phyloP scores from a whole-genome alignment of 352 stramenopile genomes.

The Globisporangium recalcitrans region DNA sequence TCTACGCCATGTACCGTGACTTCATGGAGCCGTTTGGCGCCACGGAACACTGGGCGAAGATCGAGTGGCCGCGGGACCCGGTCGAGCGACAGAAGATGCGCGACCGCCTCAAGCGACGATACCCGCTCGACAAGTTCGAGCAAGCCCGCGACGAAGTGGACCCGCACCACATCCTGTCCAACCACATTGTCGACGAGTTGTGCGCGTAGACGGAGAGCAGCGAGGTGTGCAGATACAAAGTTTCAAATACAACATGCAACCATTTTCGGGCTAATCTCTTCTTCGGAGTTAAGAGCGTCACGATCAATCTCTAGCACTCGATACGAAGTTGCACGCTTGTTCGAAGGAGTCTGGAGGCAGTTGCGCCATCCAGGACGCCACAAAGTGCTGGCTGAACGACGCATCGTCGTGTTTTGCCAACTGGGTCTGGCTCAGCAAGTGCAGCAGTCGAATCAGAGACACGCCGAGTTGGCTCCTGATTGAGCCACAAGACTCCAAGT shows the following conservation, averaged over 20 bases:
- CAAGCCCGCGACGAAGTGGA: conserved; percentile 85
- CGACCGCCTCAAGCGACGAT: conserved; percentile 68
- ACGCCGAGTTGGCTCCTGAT: conserved; percentile 28
- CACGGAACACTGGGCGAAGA: conserved; percentile 96
- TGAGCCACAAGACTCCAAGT: conserved; percentile 2
- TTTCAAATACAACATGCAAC: background rate
- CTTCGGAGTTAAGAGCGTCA: background rate
- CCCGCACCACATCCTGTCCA: conserved; percentile 91
- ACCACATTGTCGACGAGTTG: conserved; percentile 84
- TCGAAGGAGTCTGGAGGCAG: conserved; percentile 21
- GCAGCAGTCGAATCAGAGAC: conserved; percentile 28
- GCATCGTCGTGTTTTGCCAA: conserved; percentile 9
- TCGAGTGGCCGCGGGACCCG: conserved; percentile 81
- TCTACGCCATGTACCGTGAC: conserved; percentile 86
- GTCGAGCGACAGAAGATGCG: conserved; percentile 48
- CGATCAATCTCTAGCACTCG: background rate
- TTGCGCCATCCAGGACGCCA: conserved; percentile 31
- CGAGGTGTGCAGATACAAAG: background rate
- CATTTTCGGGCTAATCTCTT: background rate
- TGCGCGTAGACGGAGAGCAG: conserved; percentile 24
- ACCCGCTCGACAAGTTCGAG: conserved; percentile 90
- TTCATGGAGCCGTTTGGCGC: conserved; percentile 87
- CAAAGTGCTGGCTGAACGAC: conserved; percentile 23
- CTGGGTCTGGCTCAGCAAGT: conserved; percentile 20
- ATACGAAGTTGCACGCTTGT: conserved; percentile 15